Percentiles rank a stretch among this genome's conserved stretches.
phyloP scores from a whole-genome alignment of 305 asterid species.

The Fraxinus floribunda region DNA sequence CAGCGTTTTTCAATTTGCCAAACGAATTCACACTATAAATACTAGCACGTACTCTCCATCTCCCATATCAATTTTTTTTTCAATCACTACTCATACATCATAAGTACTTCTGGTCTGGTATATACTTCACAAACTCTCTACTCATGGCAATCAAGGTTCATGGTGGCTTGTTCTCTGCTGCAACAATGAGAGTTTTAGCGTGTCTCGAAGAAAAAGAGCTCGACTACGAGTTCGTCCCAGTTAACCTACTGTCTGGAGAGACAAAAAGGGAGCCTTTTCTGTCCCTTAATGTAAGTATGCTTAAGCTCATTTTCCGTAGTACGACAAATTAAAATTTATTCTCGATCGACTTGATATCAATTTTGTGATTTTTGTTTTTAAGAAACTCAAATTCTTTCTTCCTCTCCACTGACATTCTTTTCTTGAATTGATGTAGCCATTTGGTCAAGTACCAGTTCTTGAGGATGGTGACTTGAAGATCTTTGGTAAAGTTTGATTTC shows the following conservation, averaged over 20 bases:
- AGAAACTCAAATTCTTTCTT: background rate
- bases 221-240: conserved; percentile 29
- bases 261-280: conserved; percentile 35
- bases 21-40: background rate
- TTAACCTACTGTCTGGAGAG: conserved; percentile 28
- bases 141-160: conserved; percentile 27
- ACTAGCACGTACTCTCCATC: background rate
- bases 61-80: background rate
- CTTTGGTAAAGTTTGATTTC: conserved; percentile 29
- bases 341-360: background rate
- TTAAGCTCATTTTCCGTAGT: background rate
- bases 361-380: background rate
- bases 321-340: background rate
- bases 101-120: background rate
- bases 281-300: conserved; percentile 25
- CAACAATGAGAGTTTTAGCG: conserved; percentile 25
- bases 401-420: too few relatives aligned
- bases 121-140: background rate
- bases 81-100: background rate
- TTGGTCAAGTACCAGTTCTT: conserved; percentile 43
- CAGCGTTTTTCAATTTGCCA: too few relatives aligned
- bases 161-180: conserved; percentile 24
- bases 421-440: conserved; percentile 31
- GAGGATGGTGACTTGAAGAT: conserved; percentile 43
- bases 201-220: conserved; percentile 39